Base-by-base conservation (phyloP, 2,329 filamentous ascomycete species). In the Xylariaceae sp. region DNA sequence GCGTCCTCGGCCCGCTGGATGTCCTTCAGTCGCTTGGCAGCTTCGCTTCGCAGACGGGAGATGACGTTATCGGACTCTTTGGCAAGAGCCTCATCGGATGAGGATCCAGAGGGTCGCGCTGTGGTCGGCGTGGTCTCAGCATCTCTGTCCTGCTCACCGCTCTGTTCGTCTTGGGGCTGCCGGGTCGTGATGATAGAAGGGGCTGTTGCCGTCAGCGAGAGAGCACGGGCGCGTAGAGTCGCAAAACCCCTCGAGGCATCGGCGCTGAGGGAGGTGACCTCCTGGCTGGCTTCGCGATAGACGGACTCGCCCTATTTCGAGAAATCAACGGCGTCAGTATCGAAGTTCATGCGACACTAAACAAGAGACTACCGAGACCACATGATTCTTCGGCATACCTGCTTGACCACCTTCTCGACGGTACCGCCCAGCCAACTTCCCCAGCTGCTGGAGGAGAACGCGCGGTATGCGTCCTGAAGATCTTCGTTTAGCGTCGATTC, bases 1-100 rank as follows among this genome's bases (percentile, higher is more conserved):
- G 93, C 93, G 71, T 97, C 93, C 75, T 99, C 94, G 10, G 93
- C 94, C 67, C 86, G 85, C 71, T 97, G 90, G 17, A 97, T 87
- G 61, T 97, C 91, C 70, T 90, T 94, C 60, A 97, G 78, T 52
- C 91, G 85, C 75, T 91, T 92, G 30, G 89, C 80, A 3, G 92
- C 92, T 75, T 95, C 90, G 17, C 80, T 76, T 59, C 86, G 85
- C 72, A 97, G 84, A 50, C 89, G 84, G 4, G 88, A 85, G 35
- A 97, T 84, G 60, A 96, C 87, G 9, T 85, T 82, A 65, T 85
- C 82, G 2, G 80, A 79, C 39, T 83, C 77, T 62, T 74, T 74
- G 37, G 55, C 41, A 9, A 74, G 67, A 4, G 76, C 73, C 30
- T 81, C 77, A 53, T 80, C 78, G 7, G 77, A 49, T 6, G 61